phyloP scores from a whole-genome alignment of 1,139 yeast species.

The Pichia sp. region DNA sequence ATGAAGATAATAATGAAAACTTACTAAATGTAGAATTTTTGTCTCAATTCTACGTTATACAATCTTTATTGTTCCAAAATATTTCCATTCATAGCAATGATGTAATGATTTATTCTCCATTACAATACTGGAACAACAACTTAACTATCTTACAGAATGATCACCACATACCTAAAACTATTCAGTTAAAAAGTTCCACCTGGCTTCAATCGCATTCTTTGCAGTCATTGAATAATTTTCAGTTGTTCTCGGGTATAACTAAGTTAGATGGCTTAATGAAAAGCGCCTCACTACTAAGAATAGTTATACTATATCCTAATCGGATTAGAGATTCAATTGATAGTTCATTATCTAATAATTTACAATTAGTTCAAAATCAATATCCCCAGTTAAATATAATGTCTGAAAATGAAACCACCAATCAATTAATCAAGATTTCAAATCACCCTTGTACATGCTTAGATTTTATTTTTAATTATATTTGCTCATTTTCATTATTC shows the following conservation, averaged over 20 bases:
- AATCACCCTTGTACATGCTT: slow-evolving; percentile 10
- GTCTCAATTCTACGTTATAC: slow-evolving; percentile 29
- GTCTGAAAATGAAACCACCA: not conserved
- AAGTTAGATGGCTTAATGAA: slow-evolving; percentile 46
- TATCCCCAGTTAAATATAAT: slow-evolving; percentile 6
- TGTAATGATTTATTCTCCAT: slow-evolving; percentile 33
- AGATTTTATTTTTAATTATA: slow-evolving; percentile 23
- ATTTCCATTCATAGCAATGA: slow-evolving; percentile 3
- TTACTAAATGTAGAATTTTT: slow-evolving; percentile 32
- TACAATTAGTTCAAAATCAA: slow-evolving; percentile 15
- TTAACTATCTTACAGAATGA: slow-evolving; percentile 26
- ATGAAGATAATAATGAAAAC: slow-evolving; percentile 9
- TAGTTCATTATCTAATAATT: slow-evolving; percentile 27
- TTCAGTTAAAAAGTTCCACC: slow-evolving; percentile 26
- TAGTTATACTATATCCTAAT: slow-evolving; percentile 29
- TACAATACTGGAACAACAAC: slow-evolving; percentile 33
- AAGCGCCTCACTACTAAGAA: slow-evolving; percentile 38
- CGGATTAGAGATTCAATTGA: not conserved
- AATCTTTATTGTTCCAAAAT: slow-evolving; percentile 26
- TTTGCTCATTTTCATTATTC: slow-evolving; percentile 30
- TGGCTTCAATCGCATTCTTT: slow-evolving; percentile 18
- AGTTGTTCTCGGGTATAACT: slow-evolving; percentile 37
- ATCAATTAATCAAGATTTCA: slow-evolving; percentile 3
- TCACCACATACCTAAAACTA: slow-evolving; percentile 30
- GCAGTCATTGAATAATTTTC: slow-evolving; percentile 20